Percentiles rank a stretch among this genome's conserved stretches.
These are phyloP conservation scores for Entomortierella lignicola DNA, from an alignment of 192 early-diverging fungal species.

Conservation along the genomic window DNA sequence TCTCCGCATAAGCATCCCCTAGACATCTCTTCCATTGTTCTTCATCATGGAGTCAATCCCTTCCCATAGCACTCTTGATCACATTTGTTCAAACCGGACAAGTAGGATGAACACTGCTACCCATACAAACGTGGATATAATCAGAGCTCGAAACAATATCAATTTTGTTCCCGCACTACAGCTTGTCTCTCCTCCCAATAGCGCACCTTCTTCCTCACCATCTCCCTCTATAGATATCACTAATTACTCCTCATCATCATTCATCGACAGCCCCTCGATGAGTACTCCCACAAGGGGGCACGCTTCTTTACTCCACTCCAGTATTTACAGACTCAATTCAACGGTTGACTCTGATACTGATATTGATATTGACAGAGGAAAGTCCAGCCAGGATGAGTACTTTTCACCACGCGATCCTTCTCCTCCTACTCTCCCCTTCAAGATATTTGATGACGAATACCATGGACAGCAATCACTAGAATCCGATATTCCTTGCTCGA, in stretches of 20 bases:
- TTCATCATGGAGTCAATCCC: conserved; percentile 10
- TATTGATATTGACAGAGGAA: neutral
- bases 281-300: neutral
- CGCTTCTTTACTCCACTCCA: neutral
- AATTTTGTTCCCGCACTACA: neutral
- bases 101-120: neutral
- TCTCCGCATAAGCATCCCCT: neutral
- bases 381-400: too few relatives aligned
- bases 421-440: neutral
- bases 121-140: neutral
- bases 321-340: neutral
- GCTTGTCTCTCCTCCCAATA: conserved; percentile 10
- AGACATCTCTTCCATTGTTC: neutral
- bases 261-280: neutral
- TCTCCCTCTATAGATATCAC: neutral
- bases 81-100: neutral
- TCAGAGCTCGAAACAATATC: neutral
- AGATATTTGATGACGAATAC: neutral
- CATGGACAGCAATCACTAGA: neutral
- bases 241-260: neutral
- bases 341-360: too few relatives aligned
- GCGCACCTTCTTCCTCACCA: conserved; percentile 1
- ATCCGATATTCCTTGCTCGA: neutral
- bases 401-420: too few relatives aligned
- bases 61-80: neutral